Base-by-base conservation (phyloP, 176 grass and related monocot genomes). In the Bolboschoenus planiculmis region DNA sequence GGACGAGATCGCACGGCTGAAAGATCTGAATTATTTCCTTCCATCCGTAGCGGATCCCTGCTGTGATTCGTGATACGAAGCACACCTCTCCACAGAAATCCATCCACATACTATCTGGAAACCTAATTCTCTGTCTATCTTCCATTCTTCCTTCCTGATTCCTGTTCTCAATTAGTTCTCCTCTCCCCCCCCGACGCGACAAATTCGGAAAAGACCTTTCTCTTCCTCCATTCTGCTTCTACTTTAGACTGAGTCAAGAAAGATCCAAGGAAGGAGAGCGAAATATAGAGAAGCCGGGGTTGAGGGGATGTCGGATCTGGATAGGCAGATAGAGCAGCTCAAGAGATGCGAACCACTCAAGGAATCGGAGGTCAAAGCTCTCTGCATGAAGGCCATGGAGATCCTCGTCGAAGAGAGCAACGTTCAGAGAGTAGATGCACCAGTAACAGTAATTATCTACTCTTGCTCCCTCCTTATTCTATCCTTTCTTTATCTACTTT, bases 351-450 rank as follows among this genome's bases (percentile, higher is more conserved):
- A 99, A 84, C 96, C 92, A 21, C 85, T 99, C 55, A 91, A 90
- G 68, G 96, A 99, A 81, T 88, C 92, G 81, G 96, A 99, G 89
- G 96, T 99, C 14, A 99, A 99, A 87, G 91, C 91, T 24, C 96
- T 99, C 44, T 99, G 96, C 79, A 91, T 91, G 86, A 99, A 99
- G 89, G 96, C 96, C 92, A 99, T 93, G 92, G 92, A 99, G 84
- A 99, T 99, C 89, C 92, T 99, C 36, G 92, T 99, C 65, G 96
- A 99, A 88, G 96, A 99, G 92, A 99, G 96, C 86, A 99, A 95
- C 62, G 96, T 99, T 39, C 92, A 99, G 78, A 89, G 96, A 60
- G 91, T 99, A 54, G 92, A 95, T 44, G 96, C 96, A 54, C 96
- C 96, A 24, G 96, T 99, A 55, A 99, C 96, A 56, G 96, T 99